Base-by-base conservation (phyloP, 2,329 filamentous ascomycete species). In the Penicillium sp. region DNA sequence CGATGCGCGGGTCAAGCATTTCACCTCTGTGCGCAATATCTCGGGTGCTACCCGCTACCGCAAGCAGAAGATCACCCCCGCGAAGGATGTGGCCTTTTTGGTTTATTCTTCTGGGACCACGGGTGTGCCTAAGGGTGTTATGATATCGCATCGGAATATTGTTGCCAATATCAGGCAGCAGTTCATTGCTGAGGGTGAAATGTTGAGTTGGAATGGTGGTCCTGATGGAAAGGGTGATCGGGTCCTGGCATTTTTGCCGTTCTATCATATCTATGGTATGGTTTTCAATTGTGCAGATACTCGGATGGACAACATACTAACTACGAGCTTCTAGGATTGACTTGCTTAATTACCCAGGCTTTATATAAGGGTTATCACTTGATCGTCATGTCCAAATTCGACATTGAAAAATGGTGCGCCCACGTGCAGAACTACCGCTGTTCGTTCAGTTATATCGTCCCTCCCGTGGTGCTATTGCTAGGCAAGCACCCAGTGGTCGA, bases 81-180 rank as follows among this genome's bases (percentile, higher is more conserved):
- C 82, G 48, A 86, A 85, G 55, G 91, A 96, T 69, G 72, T 94
- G 26, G 88, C 90, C 0, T 96, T 94, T 67, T 75, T 97, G 55
- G 90, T 95, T 0, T 97, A 96, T 73, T 91, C 87, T 48, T 92
- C 88, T 8, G 93, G 93, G 8, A 97, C 93, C 0, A 97, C 93
- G 0, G 93, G 93, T 2, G 78, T 92, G 49, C 92, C 93, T 0
- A 97, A 97, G 74, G 93, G 92, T 16, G 93, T 97, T 14, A 89
- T 90, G 83, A 79, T 97, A 32, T 89, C 85, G 8, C 93, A 97
- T 74, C 74, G 77, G 61, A 97, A 97, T 71, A 86, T 96, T 57
- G 83, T 95, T 11, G 78, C 90, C 57, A 96, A 96, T 72, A 70
- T 86, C 7, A 63, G 83, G 31, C 87, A 89, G 74, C 69, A 81